Percentiles rank a stretch among this genome's conserved stretches.
These are phyloP conservation scores for Hyphopichia fennica DNA, from an alignment of 1,139 yeast genomes.

Conservation along the genomic window DNA sequence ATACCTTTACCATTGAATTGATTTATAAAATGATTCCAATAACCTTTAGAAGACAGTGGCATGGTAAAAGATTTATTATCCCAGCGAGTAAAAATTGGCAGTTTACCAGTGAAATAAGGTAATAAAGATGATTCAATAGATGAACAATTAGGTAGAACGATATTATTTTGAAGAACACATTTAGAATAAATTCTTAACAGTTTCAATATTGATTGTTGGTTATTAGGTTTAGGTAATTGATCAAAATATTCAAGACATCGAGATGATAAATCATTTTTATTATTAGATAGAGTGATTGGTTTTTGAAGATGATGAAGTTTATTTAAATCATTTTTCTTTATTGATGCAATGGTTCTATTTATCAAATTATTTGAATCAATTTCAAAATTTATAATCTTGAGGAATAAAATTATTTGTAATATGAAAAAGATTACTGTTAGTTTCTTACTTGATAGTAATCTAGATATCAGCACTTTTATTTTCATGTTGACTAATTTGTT, in stretches of 20 bases:
- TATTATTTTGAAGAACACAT: neutral
- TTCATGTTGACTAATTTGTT: no score
- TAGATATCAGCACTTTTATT: neutral
- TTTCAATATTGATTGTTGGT: neutral
- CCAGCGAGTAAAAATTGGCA: constrained; percentile 1
- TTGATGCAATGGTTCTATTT: neutral
- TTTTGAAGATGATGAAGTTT: no score
- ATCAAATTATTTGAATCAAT: neutral
- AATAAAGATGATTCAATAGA: neutral
- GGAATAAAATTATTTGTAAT: neutral
- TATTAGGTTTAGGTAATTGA: neutral
- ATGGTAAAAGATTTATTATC: neutral
- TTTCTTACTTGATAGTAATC: neutral
- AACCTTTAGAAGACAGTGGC: constrained; percentile 1
- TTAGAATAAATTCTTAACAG: neutral
- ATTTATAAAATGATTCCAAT: constrained; percentile 17
- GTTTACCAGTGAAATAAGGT: constrained; percentile 1
- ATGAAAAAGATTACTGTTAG: neutral
- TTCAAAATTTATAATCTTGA: neutral
- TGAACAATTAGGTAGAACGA: neutral
- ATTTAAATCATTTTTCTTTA: neutral
- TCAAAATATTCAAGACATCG: neutral
- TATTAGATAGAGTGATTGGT: neutral
- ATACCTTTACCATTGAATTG: constrained; percentile 25
- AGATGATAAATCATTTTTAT: neutral